These are phyloP conservation scores for Talaromyces sp. DNA, from an alignment of 2,329 filamentous ascomycete genomes.

Conservation along the genomic window DNA sequence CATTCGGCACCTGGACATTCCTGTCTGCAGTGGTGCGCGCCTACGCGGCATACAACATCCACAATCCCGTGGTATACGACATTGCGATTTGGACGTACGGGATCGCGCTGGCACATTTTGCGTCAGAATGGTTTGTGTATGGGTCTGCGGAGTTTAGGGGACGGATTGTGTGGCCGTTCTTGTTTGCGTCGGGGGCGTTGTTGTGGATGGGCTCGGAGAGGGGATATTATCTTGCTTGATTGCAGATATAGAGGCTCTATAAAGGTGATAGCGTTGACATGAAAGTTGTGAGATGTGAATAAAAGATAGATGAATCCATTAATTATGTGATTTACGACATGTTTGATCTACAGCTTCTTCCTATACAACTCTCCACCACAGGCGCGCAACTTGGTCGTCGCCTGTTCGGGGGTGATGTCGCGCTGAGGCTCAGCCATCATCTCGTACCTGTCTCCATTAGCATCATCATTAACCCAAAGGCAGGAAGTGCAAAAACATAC, in stretches of 20 bases:
- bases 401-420: slow-evolving; percentile 96
- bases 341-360: slow-evolving; percentile 49
- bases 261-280: not conserved
- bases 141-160: slow-evolving; percentile 66
- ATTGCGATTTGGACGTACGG: slow-evolving; percentile 78
- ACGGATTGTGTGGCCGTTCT: slow-evolving; percentile 57
- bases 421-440: slow-evolving; percentile 96
- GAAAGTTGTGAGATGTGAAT: not conserved
- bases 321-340: not conserved
- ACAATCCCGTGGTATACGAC: slow-evolving; percentile 70
- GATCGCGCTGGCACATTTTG: slow-evolving; percentile 73
- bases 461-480: not conserved
- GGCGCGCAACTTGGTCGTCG: slow-evolving; percentile 69
- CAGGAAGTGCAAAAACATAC: slow-evolving; percentile 30
- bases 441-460: slow-evolving; percentile 62
- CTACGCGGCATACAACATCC: slow-evolving; percentile 80
- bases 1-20: slow-evolving; percentile 86
- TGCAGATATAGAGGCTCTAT: not conserved
- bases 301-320: not conserved
- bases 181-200: slow-evolving; percentile 54
- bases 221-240: slow-evolving; percentile 27
- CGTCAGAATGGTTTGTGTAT: slow-evolving; percentile 76
- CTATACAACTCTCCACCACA: slow-evolving; percentile 84
- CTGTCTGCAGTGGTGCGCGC: slow-evolving; percentile 72
- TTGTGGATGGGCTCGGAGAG: slow-evolving; percentile 63